phyloP scores from a whole-genome alignment of 495 filamentous ascomycete genomes.

The Penicillium bialowiezense region DNA sequence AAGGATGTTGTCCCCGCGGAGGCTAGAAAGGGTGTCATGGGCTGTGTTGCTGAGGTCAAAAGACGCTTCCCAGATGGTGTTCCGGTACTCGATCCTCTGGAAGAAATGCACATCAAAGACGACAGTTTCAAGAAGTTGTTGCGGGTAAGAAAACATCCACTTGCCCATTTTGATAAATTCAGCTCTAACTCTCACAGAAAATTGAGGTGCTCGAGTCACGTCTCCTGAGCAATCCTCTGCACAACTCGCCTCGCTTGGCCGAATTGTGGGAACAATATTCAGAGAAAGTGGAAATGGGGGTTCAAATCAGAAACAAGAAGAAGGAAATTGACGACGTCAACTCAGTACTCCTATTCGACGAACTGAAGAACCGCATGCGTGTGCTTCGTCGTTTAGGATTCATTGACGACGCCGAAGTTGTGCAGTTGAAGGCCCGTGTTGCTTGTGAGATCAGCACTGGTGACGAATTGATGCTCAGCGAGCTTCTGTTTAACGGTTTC shows the following conservation, averaged over 20 bases:
- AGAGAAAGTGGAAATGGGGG: slow-evolving; percentile 68
- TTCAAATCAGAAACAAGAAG: slow-evolving; percentile 81
- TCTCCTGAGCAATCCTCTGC: slow-evolving; percentile 81
- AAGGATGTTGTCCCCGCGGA: slow-evolving; percentile 63
- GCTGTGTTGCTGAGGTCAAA: slow-evolving; percentile 69
- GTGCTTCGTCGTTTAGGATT: slow-evolving; percentile 95
- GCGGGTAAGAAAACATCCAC: slow-evolving; percentile 48
- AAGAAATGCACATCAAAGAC: slow-evolving; percentile 91
- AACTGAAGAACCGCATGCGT: slow-evolving; percentile 91
- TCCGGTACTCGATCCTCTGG: slow-evolving; percentile 83
- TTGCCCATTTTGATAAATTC: not conserved
- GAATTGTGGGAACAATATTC: slow-evolving; percentile 82
- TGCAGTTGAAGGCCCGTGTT: slow-evolving; percentile 91
- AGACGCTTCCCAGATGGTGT: slow-evolving; percentile 91
- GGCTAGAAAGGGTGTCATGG: slow-evolving; percentile 62
- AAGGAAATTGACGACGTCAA: slow-evolving; percentile 80
- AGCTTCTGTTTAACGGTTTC: slow-evolving; percentile 93
- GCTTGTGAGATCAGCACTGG: slow-evolving; percentile 96
- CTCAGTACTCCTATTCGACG: slow-evolving; percentile 86
- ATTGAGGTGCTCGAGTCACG: slow-evolving; percentile 95
- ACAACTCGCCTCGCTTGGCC: slow-evolving; percentile 78
- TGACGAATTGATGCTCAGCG: slow-evolving; percentile 86
- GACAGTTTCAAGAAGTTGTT: slow-evolving; percentile 90
- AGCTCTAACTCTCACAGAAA: slow-evolving; percentile 49
- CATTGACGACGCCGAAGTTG: slow-evolving; percentile 90